A percentile compares a stretch with the other conserved stretches of the same genome.
phyloP scores from a whole-genome alignment of 2,329 filamentous ascomycete genomes.

The Coniochaeta hoffmannii region DNA sequence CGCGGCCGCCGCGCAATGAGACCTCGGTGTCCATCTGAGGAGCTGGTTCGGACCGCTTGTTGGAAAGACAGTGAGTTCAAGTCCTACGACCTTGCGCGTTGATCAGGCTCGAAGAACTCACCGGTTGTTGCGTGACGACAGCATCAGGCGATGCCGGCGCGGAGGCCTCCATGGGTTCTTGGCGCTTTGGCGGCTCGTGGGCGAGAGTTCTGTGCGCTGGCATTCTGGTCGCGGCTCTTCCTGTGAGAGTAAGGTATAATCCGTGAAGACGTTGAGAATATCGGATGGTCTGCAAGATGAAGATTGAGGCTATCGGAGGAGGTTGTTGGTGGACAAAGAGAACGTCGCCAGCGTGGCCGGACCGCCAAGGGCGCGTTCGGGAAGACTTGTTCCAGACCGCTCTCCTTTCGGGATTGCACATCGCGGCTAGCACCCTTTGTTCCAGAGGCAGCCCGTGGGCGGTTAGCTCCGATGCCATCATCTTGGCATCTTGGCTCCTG shows the following conservation, averaged over 20 bases:
- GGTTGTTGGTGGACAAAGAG: neutral
- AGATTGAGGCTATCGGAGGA: neutral
- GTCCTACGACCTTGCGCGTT: neutral
- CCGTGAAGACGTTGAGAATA: too few species aligned
- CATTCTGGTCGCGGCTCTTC: conserved; percentile 7
- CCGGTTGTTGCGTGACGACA: conserved; percentile 12
- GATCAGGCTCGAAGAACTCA: conserved; percentile 2
- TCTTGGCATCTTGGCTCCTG: neutral
- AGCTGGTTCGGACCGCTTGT: conserved; percentile 10
- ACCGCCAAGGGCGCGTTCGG: neutral
- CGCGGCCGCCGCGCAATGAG: conserved; percentile 13
- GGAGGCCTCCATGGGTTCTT: conserved; percentile 14
- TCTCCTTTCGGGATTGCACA: too few species aligned
- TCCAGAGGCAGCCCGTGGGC: neutral
- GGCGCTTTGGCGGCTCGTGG: conserved; percentile 10
- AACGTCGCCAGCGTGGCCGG: neutral
- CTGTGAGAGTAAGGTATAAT: too few species aligned
- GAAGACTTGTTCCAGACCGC: neutral
- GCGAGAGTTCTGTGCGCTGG: neutral
- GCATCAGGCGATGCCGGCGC: neutral
- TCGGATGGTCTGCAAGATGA: neutral
- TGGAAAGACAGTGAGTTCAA: neutral
- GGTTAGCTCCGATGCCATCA: neutral
- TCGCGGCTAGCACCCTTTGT: too few species aligned
- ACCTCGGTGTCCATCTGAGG: conserved; percentile 9